These are phyloP conservation scores for Bruguiera parviflora DNA, from an alignment of 345 rosid species.

Conservation along the genomic window DNA sequence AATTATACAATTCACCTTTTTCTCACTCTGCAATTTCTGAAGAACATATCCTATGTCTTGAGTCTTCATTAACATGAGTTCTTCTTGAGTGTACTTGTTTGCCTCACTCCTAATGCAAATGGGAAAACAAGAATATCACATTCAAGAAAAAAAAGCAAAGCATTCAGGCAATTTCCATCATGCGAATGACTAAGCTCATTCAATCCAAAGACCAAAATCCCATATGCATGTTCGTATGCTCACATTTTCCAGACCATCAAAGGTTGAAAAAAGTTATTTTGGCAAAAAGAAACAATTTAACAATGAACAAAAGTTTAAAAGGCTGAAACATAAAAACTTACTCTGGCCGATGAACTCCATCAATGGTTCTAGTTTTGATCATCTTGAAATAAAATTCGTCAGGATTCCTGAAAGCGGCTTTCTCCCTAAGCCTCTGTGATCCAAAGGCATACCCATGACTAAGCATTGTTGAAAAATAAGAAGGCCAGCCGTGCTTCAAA, in stretches of 20 bases:
- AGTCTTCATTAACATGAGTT: constrained; percentile 84
- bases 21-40: constrained; percentile 82
- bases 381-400: constrained; percentile 85
- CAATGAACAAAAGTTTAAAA: background rate
- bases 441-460: background rate
- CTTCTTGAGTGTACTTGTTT: constrained; percentile 70
- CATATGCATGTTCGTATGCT: no score
- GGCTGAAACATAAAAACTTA: constrained; percentile 23
- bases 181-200: no score
- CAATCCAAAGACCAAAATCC: no score
- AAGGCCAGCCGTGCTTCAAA: background rate
- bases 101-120: constrained; percentile 48
- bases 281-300: background rate
- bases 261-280: no score
- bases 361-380: constrained; percentile 55
- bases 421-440: constrained; percentile 66
- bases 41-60: constrained; percentile 85
- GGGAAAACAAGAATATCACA: background rate
- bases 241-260: no score
- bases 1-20: constrained; percentile 36
- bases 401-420: constrained; percentile 78
- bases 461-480: background rate
- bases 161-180: no score
- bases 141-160: background rate
- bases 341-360: constrained; percentile 67